Evolutionary conservation across 169 alveolate species (phyloP), one percentile per base, ranked within the genome.

Genomic region (Plasmodium coatneyi): DNA sequence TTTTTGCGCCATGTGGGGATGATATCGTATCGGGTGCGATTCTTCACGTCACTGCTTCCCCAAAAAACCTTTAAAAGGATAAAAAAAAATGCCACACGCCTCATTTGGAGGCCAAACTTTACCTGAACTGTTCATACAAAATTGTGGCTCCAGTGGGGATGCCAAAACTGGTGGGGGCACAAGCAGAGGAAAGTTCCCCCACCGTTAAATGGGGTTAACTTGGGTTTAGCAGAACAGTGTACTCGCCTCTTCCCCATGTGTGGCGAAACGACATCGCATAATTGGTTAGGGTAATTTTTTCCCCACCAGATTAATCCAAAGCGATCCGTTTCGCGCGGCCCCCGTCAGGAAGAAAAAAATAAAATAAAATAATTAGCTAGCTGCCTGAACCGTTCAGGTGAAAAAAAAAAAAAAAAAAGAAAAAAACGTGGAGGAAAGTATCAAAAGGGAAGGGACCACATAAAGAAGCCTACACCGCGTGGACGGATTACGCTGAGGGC

Each of bases 71-170:
- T 60, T 60, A 19, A 19, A 60, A 60, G n/a, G 14, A 60, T n/a
- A 60, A 60, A 60, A 60, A 60, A 60, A 56, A n/a, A 54, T 54
- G 30, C 4, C 25, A 16, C 12, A 9, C 0, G 5, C 54, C 54
- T 43, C 54, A 43, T 14, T 60, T 60, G 9, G 34, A 3, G 34
- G 34, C 14, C 0, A 1, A 60, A 60, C 9, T 5, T 60, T 1
- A 10, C 74, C 74, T 60, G 74, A 60, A 60, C 74, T 60, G 74
- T 60, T 60, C 74, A 60, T n/a, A 25, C 74, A 9, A 60, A 60
- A 19, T 60, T n/a, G 32, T 19, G 0, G 14, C 36, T 5, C 10
- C 25, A 60, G 32, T 60, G 74, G 74, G 2, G 74, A 60, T 19
- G 16, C 25, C 32, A 16, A 16, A 60, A 60, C n/a, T 19, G 32